Evolutionary conservation across 768 basidiomycete genomes (phyloP).

Genomic region (Leccinellum albellum): DNA sequence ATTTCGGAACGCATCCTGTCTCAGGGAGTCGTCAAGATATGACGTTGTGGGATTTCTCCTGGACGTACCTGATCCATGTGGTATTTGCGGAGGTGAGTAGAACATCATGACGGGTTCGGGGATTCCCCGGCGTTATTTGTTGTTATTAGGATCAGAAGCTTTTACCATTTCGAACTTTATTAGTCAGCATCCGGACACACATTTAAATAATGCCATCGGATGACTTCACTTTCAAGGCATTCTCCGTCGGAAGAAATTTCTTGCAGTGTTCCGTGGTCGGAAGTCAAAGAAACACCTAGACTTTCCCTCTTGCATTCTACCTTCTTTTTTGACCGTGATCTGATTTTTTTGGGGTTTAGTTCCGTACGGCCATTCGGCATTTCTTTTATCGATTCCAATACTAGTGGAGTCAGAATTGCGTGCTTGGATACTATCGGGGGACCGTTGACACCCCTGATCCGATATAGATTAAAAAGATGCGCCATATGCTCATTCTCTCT

Average conservation of each 20-base stretch:
- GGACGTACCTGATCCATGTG: constrained; percentile 29
- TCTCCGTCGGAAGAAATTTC: not conserved
- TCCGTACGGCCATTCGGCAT: not conserved
- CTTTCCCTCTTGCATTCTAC: constrained; percentile 1
- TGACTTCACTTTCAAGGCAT: not conserved
- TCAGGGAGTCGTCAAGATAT: not conserved
- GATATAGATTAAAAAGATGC: constrained; percentile 24
- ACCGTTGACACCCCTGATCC: constrained; percentile 32
- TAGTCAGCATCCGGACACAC: constrained; percentile 12
- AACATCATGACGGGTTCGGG: not conserved
- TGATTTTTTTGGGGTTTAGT: not conserved
- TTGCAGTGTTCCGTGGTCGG: not conserved
- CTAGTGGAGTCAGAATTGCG: constrained; percentile 10
- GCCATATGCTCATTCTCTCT: constrained; percentile 9
- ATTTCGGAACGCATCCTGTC: constrained; percentile 57
- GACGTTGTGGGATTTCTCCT: not conserved
- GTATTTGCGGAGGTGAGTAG: not conserved
- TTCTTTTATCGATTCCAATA: constrained; percentile 19
- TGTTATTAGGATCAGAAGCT: constrained; percentile 26
- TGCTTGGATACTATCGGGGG: constrained; percentile 6
- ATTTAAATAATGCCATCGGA: no score
- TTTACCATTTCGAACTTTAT: constrained; percentile 6
- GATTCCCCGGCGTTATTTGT: constrained; percentile 23
- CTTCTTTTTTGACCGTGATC: not conserved
- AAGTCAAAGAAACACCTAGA: constrained; percentile 5